Evolutionary conservation across 2,329 filamentous ascomycete genomes (phyloP), one percentile per base, ranked within the genome.

Genomic region (Microcyclosporella mali): DNA sequence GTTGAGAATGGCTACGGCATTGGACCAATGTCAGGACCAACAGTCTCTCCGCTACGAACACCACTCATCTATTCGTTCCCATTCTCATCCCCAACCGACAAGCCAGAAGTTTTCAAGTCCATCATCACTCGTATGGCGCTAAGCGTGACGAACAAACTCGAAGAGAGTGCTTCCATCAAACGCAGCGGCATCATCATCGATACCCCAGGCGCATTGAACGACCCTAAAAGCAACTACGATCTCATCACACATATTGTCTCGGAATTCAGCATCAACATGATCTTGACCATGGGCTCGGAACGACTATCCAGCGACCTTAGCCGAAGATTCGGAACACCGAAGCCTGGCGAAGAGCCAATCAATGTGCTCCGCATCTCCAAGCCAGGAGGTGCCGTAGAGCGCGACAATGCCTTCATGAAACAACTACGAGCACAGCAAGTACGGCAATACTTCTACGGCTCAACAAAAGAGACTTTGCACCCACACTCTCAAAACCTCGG

Each of bases 391-490:
- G 88, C 86, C 29, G 85, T 86, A 1, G 79, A 86, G 57, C 77
- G 87, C 36, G 84, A 88, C 50, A 78, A 82, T 29, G 62, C 69
- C 0, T 94, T 87, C 63, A 79, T 89, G 73, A 84, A 86, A 56
- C 74, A 80, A 12, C 68, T 79, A 4, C 78, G 85, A 33, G 85
- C 94, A 57, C 78, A 84, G 0, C 78, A 85, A 38, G 88, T 95
- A 40, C 84, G 85, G 53, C 84, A 89, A 56, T 98, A 98, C 66
- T 98, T 98, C 70, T 98, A 95, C 61, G 92, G 92, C 8, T 84
- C 85, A 50, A 67, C 51, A 1, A 61, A 61, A 38, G 78, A 84
- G 45, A 84, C 86, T 0, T 71, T 98, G 2, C 92, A 85, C 34
- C 92, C 92, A 0, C 85, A 89, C 56, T 94, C 88, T 6, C 87